Evolutionary conservation across 345 rosid genomes (phyloP), one percentile per base, ranked within the genome.

Genomic region (Brassica nigra): DNA sequence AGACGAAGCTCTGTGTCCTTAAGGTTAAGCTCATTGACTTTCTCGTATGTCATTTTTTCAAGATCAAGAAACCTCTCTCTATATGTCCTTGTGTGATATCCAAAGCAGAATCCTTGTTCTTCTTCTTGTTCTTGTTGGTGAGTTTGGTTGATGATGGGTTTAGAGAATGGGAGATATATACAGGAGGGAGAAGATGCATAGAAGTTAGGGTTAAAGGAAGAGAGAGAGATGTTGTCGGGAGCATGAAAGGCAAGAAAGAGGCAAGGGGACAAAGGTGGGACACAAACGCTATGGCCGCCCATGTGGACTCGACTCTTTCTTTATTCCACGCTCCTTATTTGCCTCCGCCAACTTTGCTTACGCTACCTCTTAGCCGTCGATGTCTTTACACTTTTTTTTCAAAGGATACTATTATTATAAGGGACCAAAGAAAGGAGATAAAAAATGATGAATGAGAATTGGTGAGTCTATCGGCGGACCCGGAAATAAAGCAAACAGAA

Each of bases 1-100:
- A 95, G 83, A 70, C 97, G 85, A 2, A 94, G 91, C 86, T 94
- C 97, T 4, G 98, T 94, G 5, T 89, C 98, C 86, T 86, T 88
- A 39, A 92, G 84, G 84, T 91, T 90, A 52, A 90, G 88, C 78
- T 83, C 93, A 81, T 81, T 85, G 62, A 80, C 72, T 80, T 80
- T 75, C 83, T 88, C 83, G 66, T 74, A 85, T 2, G 74, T 82
- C 76, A 82, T 82, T 61, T 29, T 30, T 72, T 72, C 27, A 44
- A 8, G n/a, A 66, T 66, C 77, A 29, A 59, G 14, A 62, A 44
- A 42, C 15, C 39, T 68, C 4, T n/a, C 15, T 62, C 15, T 47
- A 6, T 44, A 0, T 54, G 33, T 65, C 52, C 55, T 70, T 78
- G 65, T 63, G 39, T 63, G 55, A 28, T 34, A 34, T 11, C 30